phyloP scores from a whole-genome alignment of 1,284 basidiomycete species.

The Boletellus dicymbophilus region DNA sequence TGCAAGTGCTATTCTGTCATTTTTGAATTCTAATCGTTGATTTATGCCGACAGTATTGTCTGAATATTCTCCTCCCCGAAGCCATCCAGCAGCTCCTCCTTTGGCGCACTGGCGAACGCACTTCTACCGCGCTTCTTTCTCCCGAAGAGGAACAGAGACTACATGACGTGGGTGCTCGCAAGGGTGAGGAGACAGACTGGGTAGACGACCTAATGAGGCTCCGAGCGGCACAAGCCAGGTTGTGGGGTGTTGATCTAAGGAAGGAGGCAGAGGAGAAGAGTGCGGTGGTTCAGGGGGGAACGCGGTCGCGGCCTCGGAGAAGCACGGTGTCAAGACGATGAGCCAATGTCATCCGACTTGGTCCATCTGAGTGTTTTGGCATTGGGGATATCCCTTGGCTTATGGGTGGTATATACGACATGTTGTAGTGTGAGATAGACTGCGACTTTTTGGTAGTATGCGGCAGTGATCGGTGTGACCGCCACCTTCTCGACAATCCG shows the following conservation, averaged over 20 bases:
- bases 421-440: too few species aligned
- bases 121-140: conserved; percentile 45
- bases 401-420: not conserved
- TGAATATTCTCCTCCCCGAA: conserved; percentile 68
- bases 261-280: conserved; percentile 22
- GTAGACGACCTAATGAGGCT: conserved; percentile 60
- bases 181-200: conserved; percentile 61
- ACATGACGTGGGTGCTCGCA: conserved; percentile 46
- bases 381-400: not conserved
- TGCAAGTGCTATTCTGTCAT: conserved; percentile 37
- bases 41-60: conserved; percentile 54
- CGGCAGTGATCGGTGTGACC: too few species aligned
- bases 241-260: conserved; percentile 21
- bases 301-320: conserved; percentile 30
- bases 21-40: not conserved
- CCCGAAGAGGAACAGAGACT: conserved; percentile 55
- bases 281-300: conserved; percentile 23
- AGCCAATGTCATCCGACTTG: not conserved
- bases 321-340: conserved; percentile 21
- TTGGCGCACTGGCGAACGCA: conserved; percentile 64
- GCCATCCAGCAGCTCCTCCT: conserved; percentile 67
- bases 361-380: conserved; percentile 12
- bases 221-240: conserved; percentile 38
- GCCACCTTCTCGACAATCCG: not conserved
- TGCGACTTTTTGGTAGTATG: too few species aligned